Base-by-base conservation (phyloP, 306 rosid species). In the Vicia sativa region DNA sequence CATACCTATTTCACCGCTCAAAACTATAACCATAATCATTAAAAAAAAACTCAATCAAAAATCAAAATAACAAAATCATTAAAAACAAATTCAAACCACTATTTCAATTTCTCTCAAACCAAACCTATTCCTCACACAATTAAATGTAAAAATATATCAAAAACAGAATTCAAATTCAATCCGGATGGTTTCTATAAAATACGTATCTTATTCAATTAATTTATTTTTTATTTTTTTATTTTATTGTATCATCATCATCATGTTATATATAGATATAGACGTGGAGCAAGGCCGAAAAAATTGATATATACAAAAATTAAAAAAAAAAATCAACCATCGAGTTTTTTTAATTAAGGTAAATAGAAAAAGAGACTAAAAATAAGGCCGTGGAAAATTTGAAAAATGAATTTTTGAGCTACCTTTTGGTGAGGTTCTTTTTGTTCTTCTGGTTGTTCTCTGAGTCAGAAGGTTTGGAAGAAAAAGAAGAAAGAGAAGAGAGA, bases 1-100 rank as follows among this genome's bases (percentile, higher is more conserved):
- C 48, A 73, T 65, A 70, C 95, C 96, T 62, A 78, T 80, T 82
- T 77, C 76, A 81, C 87, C 84, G 39, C 82, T 57, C 45, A 87
- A 62, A 60, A 46, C 75, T 50, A 28, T 76, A 39, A 61, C 68
- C 46, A 37, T 21, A 56, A 72, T 71, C 68, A 55, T 4, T 14
- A 31, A 11, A 16, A 44, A 35, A 54, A 46, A 67, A 34, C 53
- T 50, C 26, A 60, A 56, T 16, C 29, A 43, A 63, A 16, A 26
- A 14, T 50, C 58, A 50, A 68, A 53, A 1, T 15, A 46, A 7
- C 16, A 15, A 15, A 48, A 10, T 26, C 15, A 37, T 8, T 6
- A 11, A 2, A 25, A 46, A 39, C 0, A 34, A 78, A 35, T 14
- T 31, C 9, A 70, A 19, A 71, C 21, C 43, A 74, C 28, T 46